Base-by-base conservation (phyloP, 257 asterid genomes). In the Anisodus acutangulus region DNA sequence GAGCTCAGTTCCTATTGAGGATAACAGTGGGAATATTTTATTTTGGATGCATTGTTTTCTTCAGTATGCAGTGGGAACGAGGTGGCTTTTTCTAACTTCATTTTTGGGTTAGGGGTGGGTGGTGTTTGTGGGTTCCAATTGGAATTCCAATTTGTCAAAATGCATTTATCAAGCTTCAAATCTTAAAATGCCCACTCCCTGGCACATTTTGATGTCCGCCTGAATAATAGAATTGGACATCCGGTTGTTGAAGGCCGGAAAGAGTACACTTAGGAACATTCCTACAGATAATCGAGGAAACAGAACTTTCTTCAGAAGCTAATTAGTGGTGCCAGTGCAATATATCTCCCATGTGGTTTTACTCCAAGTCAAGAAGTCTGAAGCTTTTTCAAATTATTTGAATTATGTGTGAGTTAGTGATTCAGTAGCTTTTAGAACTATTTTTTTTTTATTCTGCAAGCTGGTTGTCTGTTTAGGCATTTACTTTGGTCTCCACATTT, bases 331-430 rank as follows among this genome's bases (percentile, higher is more conserved):
- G 47, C 60, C 41, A 1, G 57, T 72, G 80, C 80, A 47, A 74
- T 47, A 72, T 47, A 47, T 74, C 49, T 74, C 2, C 58, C n/a
- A 19, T 74, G 60, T 22, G 26, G 58, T 74, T 49, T 19, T 74
- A 74, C 80, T 47, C 80, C 60, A 74, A 74, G n/a, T 19, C 59
- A 72, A 72, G 79, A 71, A 71, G 79, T 74, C 43, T 49, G 60
- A 11, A 72, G 57, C 59, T 45, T 45, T 71, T 71, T 45, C 80
- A 72, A 19, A 31, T 31, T 31, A 31, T 26, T 49, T 74, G 60
- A 64, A 31, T 64, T 26, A 26, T 35, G 31, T 64, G 43, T 10
- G 71, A 10, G 71, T 31, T 64, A 2, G 3, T 74, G 19, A 47
- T 74, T 74, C 43, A 11, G 80, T 19, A 47, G 80, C 80, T 47